Percentiles rank a stretch among this genome's conserved stretches.
Conservation (phyloP, 768 basidiomycete genomes). For the Leccinellum rugosiceps region DNA sequence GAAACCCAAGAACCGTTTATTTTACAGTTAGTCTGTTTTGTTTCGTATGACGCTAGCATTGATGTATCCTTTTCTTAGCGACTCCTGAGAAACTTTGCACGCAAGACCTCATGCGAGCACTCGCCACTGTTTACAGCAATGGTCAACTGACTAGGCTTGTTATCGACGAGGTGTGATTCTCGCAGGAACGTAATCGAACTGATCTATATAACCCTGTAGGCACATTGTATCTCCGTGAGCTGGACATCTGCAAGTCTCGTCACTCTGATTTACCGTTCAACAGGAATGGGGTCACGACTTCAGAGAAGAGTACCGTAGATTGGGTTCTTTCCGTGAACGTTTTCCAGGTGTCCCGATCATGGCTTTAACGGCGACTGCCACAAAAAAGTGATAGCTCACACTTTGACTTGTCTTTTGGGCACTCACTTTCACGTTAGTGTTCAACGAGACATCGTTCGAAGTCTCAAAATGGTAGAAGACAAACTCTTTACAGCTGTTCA, state of each 20-base stretch:
- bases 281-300: constrained; percentile 89
- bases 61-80: constrained; percentile 37
- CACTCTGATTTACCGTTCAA: background rate
- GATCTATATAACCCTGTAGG: constrained; percentile 39
- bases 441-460: constrained; percentile 67
- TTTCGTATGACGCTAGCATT: background rate
- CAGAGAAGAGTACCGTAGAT: constrained; percentile 65
- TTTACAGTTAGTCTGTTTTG: constrained; percentile 59
- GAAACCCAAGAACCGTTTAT: constrained; percentile 53
- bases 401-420: background rate
- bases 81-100: constrained; percentile 74
- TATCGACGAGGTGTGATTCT: constrained; percentile 65
- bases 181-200: background rate
- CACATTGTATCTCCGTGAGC: constrained; percentile 78
- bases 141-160: constrained; percentile 68
- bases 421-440: constrained; percentile 46
- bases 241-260: background rate
- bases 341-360: constrained; percentile 77
- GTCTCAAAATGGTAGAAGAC: constrained; percentile 54
- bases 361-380: constrained; percentile 86
- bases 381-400: constrained; percentile 44
- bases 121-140: constrained; percentile 51
- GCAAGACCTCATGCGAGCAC: constrained; percentile 47
- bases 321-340: constrained; percentile 66
- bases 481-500: constrained; percentile 63